phyloP scores from a whole-genome alignment of 768 basidiomycete species.

The Suillus variegatus region DNA sequence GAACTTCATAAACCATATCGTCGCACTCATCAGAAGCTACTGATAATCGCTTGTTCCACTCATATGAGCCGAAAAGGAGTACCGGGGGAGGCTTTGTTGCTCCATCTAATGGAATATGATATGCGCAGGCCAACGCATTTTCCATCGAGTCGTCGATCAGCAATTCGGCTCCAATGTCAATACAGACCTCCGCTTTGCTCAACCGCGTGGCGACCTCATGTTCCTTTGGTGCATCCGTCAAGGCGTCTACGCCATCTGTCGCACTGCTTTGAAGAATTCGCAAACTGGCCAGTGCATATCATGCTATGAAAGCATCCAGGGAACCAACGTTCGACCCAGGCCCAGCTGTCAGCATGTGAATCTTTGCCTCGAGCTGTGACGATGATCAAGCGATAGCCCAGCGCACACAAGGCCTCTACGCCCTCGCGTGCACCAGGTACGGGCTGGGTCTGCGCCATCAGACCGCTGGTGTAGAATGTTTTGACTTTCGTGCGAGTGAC shows the following conservation, averaged over 20 bases:
- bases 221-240: slow-evolving; percentile 14
- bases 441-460: slow-evolving; percentile 48
- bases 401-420: slow-evolving; percentile 49
- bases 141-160: slow-evolving; percentile 83
- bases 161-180: slow-evolving; percentile 59
- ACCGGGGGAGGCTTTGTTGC: slow-evolving; percentile 46
- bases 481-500: slow-evolving; percentile 62
- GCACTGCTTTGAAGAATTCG: slow-evolving; percentile 46
- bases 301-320: slow-evolving; percentile 62
- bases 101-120: slow-evolving; percentile 19
- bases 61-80: slow-evolving; percentile 74
- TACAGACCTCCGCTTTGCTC: slow-evolving; percentile 74
- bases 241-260: slow-evolving; percentile 11
- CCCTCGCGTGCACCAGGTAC: slow-evolving; percentile 66
- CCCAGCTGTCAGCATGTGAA: slow-evolving; percentile 57
- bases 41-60: slow-evolving; percentile 71
- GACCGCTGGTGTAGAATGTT: slow-evolving; percentile 55
- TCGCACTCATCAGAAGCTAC: slow-evolving; percentile 44
- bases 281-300: slow-evolving; percentile 77
- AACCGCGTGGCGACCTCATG: slow-evolving; percentile 55
- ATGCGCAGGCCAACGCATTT: slow-evolving; percentile 65
- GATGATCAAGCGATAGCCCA: slow-evolving; percentile 71
- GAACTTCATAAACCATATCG: slow-evolving; percentile 55
- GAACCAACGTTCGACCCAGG: slow-evolving; percentile 68
- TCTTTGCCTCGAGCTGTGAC: slow-evolving; percentile 71